phyloP scores from a whole-genome alignment of 1,139 yeast genomes.

The Hansenula sp. region DNA sequence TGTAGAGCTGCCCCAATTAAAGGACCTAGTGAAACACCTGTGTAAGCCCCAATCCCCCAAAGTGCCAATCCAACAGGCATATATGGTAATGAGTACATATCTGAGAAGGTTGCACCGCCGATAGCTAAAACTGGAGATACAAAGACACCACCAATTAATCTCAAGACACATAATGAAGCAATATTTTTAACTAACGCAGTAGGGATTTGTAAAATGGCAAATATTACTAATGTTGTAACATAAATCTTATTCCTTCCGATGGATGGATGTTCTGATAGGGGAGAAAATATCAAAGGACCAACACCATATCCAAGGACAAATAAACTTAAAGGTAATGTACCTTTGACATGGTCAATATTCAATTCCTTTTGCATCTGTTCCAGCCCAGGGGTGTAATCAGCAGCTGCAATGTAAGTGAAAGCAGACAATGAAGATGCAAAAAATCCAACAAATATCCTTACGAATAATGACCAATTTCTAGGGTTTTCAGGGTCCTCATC shows the following conservation, averaged over 20 bases:
- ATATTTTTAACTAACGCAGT: conserved; percentile 54
- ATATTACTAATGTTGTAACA: conserved; percentile 45
- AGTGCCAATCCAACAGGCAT: conserved; percentile 39
- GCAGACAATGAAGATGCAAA: conserved; percentile 44
- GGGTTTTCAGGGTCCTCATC: conserved; percentile 58
- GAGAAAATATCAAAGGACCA: conserved; percentile 53
- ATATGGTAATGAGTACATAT: conserved; percentile 41
- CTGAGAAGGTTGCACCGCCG: conserved; percentile 57
- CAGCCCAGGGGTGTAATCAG: conserved; percentile 58
- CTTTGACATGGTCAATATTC: conserved; percentile 37
- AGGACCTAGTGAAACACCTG: conserved; percentile 68
- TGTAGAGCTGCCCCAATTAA: conserved; percentile 48
- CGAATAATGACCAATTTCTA: conserved; percentile 44
- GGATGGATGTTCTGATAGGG: conserved; percentile 47
- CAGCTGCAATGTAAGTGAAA: conserved; percentile 57
- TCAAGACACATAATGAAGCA: conserved; percentile 43
- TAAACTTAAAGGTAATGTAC: conserved; percentile 48
- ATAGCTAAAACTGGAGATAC: conserved; percentile 59
- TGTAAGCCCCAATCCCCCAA: conserved; percentile 51
- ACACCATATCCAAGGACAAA: conserved; percentile 57
- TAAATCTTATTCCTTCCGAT: conserved; percentile 56
- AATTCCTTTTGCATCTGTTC: conserved; percentile 39
- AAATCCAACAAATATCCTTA: conserved; percentile 36
- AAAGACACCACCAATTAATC: conserved; percentile 51
- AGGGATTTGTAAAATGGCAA: conserved; percentile 57